Conservation (phyloP, 2,329 filamentous ascomycete genomes). For the Pseudogymnoascus verrucosus region DNA sequence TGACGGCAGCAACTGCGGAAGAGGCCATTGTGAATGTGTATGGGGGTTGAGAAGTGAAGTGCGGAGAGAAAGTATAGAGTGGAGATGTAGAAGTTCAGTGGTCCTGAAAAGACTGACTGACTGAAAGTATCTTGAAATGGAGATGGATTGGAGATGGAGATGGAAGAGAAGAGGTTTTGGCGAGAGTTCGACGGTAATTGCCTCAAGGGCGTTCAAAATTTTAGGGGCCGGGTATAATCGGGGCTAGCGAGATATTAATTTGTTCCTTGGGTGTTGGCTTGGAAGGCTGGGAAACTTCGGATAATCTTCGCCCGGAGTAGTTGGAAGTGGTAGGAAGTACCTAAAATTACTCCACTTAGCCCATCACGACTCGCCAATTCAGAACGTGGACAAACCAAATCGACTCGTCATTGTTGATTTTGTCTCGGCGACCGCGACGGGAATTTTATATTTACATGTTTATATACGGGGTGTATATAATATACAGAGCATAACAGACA, state of each 20-base stretch:
- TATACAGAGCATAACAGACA: background rate
- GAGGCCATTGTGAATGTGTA: background rate
- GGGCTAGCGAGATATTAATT: background rate
- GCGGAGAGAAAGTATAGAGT: background rate
- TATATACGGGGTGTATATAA: background rate
- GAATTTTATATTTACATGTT: background rate
- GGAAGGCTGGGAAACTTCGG: background rate
- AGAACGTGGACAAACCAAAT: background rate
- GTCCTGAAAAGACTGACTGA: slow-evolving; percentile 4
- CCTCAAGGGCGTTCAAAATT: slow-evolving; percentile 6
- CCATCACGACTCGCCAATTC: slow-evolving; percentile 6
- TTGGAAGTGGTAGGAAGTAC: background rate
- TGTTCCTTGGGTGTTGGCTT: background rate
- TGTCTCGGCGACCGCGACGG: background rate
- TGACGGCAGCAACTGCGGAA: background rate
- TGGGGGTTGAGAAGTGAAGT: background rate
- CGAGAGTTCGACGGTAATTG: slow-evolving; percentile 8
- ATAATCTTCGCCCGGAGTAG: background rate
- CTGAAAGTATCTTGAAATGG: background rate
- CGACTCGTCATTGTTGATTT: slow-evolving; percentile 4
- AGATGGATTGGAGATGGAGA: background rate
- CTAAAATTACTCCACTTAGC: background rate
- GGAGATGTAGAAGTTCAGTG: slow-evolving; percentile 4
- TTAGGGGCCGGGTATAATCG: slow-evolving; percentile 6
- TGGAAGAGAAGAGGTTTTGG: slow-evolving; percentile 9